Base-by-base conservation (phyloP, 2,329 filamentous ascomycete species). In the Diaporthe sp. region DNA sequence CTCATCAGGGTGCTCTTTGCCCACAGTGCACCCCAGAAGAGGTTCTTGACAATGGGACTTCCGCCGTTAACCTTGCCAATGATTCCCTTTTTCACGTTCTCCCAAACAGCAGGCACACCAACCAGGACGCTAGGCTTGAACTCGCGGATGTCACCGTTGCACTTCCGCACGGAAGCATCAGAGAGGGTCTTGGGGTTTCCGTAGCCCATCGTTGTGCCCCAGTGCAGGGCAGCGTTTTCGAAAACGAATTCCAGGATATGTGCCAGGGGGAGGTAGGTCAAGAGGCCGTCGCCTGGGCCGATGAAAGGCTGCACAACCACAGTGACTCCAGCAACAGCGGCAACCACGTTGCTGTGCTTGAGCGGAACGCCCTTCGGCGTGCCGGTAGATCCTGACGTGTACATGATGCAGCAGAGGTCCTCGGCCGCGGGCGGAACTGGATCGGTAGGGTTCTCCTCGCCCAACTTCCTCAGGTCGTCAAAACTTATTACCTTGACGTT, bases 231-330 rank as follows among this genome's bases (percentile, higher is more conserved):
- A 15, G 94, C 90, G 81, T 96, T 96, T 85, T 98, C 95, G 82
- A 98, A 97, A 79, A 97, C 94, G 81, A 95, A 96, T 83, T 98
- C 95, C 80, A 98, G 90, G 82, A 98, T 98, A 82, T 98, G 95
- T 2, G 95, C 94, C 73, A 95, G 90, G 7, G 95, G 95, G 3
- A 98, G 92, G 83, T 97, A 98, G 53, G 95, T 94, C 72, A 98
- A 88, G 65, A 98, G 88, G 68, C 91, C 90, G 82, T 98, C 95
- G 22, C 93, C 93, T 37, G 94, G 94, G 37, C 93, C 92, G 77
- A 97, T 90, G 83, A 94, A 95, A 31, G 91, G 90, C 67, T 94
- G 93, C 53, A 97, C 93, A 77, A 97, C 92, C 42, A 90, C 90
- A 81, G 93, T 92, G 73, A 96, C 93, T 84, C 95, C 95, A 73